A percentile compares a stretch with the other conserved stretches of the same genome.
phyloP scores from a whole-genome alignment of 1,284 basidiomycete species.

The Heliocybe sulcata region DNA sequence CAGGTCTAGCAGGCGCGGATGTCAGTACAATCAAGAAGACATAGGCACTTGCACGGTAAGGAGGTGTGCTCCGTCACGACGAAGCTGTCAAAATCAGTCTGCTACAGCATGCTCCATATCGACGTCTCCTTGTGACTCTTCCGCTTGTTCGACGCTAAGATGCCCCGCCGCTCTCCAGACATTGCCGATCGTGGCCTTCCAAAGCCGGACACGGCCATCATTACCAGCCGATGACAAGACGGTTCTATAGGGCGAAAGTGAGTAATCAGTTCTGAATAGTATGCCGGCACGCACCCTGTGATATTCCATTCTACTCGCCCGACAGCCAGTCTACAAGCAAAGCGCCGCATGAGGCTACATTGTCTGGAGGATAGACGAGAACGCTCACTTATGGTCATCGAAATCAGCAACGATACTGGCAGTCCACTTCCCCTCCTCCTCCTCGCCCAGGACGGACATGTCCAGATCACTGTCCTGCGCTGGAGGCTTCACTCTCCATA shows the following conservation, averaged over 20 bases:
- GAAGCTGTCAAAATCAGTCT: slow-evolving; percentile 2
- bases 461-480: slow-evolving; percentile 19
- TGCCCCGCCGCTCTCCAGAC: slow-evolving; percentile 76
- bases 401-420: slow-evolving; percentile 78
- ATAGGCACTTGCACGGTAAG: too few relatives aligned
- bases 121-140: slow-evolving; percentile 41
- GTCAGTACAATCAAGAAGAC: too few relatives aligned
- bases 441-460: slow-evolving; percentile 26
- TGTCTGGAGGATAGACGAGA: neutral
- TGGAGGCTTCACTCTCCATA: slow-evolving; percentile 75
- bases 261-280: slow-evolving; percentile 1
- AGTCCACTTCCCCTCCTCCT: slow-evolving; percentile 56
- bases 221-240: slow-evolving; percentile 85
- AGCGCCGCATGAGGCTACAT: neutral
- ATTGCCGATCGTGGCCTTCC: slow-evolving; percentile 75
- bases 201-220: slow-evolving; percentile 82
- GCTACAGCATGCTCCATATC: slow-evolving; percentile 23
- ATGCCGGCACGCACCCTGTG: slow-evolving; percentile 56
- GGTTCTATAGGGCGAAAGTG: slow-evolving; percentile 47
- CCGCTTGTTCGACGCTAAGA: slow-evolving; percentile 68
- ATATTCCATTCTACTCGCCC: slow-evolving; percentile 83
- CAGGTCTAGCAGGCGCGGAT: too few relatives aligned
- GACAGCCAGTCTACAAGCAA: slow-evolving; percentile 47
- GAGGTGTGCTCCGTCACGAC: too few relatives aligned
- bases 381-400: slow-evolving; percentile 66